Conservation (phyloP, 192 early-diverging fungal species). For the Haplosporangium gracile region DNA sequence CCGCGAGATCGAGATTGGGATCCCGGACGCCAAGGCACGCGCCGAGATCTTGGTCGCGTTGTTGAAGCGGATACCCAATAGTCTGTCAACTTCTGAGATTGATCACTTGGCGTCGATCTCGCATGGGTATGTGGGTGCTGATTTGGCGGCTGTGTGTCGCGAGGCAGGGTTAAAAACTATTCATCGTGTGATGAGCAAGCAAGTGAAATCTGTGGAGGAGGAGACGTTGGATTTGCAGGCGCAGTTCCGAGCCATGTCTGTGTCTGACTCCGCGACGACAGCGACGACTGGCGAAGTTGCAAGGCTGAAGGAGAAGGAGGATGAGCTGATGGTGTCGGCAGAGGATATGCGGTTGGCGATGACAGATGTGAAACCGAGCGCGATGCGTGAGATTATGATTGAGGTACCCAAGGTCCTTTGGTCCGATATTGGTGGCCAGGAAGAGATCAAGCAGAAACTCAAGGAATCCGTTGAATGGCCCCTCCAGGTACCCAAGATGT, state of each 20-base stretch:
- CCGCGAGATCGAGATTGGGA: conserved; percentile 95
- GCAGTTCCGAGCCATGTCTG: conserved; percentile 16
- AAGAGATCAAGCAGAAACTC: conserved; percentile 89
- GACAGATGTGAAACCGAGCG: conserved; percentile 77
- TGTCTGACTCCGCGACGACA: conserved; percentile 3
- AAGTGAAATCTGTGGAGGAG: neutral
- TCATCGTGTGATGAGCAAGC: conserved; percentile 55
- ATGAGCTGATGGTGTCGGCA: conserved; percentile 59
- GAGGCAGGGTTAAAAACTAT: conserved; percentile 92
- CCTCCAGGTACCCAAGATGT: conserved; percentile 69
- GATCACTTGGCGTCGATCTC: conserved; percentile 70
- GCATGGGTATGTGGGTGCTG: conserved; percentile 99
- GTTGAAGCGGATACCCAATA: conserved; percentile 77
- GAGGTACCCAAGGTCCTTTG: conserved; percentile 96
- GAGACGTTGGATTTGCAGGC: conserved; percentile 2
- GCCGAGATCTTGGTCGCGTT: conserved; percentile 80
- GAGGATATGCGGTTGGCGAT: conserved; percentile 73
- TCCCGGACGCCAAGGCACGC: conserved; percentile 80
- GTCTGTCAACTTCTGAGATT: conserved; percentile 71
- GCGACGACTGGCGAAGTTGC: no score
- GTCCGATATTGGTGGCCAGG: conserved; percentile 96
- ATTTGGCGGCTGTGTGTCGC: conserved; percentile 86
- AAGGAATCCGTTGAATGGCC: conserved; percentile 99
- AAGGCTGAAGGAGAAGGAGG: neutral
- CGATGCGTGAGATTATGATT: conserved; percentile 90